Evolutionary conservation across 2,329 filamentous ascomycete species (phyloP).

Genomic region (Penicillium sclerotigenum): DNA sequence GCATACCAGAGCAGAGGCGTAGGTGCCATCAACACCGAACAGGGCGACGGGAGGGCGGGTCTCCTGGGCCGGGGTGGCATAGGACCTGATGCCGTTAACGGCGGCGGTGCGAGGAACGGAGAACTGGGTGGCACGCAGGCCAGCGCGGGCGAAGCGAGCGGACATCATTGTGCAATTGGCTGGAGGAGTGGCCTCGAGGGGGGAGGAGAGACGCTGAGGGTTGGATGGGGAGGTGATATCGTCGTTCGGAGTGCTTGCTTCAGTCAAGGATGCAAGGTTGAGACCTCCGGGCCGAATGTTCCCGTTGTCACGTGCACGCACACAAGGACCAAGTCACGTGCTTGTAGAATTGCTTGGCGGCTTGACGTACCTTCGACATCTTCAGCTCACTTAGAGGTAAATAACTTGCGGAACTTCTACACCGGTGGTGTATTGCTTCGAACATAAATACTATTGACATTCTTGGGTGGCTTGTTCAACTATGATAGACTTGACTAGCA

Average conservation of each 20-base stretch:
- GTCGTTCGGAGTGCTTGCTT: slow-evolving; percentile 24
- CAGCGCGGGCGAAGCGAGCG: slow-evolving; percentile 55
- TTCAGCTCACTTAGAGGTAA: background rate
- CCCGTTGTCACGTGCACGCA: slow-evolving; percentile 14
- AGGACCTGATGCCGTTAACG: slow-evolving; percentile 62
- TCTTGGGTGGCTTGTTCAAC: background rate
- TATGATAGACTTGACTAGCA: background rate
- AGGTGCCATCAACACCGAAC: slow-evolving; percentile 96
- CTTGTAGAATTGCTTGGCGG: background rate
- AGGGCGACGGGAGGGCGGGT: slow-evolving; percentile 83
- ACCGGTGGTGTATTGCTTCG: background rate
- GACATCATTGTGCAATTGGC: slow-evolving; percentile 50
- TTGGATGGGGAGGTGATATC: slow-evolving; percentile 26
- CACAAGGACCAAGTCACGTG: slow-evolving; percentile 1
- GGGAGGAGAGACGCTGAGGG: slow-evolving; percentile 17
- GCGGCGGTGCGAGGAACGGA: slow-evolving; percentile 41
- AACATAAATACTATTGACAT: background rate
- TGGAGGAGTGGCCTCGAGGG: slow-evolving; percentile 24
- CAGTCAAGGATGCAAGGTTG: slow-evolving; percentile 23
- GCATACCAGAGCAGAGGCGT: slow-evolving; percentile 96
- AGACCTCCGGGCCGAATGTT: slow-evolving; percentile 27
- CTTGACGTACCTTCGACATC: background rate
- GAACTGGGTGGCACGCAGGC: slow-evolving; percentile 53
- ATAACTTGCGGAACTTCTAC: background rate
- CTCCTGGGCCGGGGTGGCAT: slow-evolving; percentile 66